These are phyloP conservation scores for Russula ochroleuca DNA, from an alignment of 768 basidiomycete genomes.

Conservation along the genomic window DNA sequence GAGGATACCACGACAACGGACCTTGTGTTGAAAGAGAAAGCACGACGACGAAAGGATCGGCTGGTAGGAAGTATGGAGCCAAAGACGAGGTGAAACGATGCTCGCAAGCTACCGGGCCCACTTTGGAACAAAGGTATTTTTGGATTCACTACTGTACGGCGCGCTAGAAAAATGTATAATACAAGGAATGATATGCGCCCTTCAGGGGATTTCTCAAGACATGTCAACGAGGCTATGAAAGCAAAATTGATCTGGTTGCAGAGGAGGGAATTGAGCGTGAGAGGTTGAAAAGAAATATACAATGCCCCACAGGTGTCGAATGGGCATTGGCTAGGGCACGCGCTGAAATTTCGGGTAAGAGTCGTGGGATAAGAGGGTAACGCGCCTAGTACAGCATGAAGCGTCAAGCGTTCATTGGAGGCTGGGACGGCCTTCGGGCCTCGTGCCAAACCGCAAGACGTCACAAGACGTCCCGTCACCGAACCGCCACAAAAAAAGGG, in stretches of 20 bases:
- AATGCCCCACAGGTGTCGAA: not conserved
- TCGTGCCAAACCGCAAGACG: not conserved
- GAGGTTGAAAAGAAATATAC: not conserved
- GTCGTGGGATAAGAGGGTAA: constrained; percentile 6
- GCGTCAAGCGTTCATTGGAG: not conserved
- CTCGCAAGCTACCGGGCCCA: not conserved
- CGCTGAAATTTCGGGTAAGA: not conserved
- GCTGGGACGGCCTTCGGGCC: not conserved
- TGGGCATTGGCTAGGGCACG: not conserved
- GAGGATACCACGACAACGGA: not conserved
- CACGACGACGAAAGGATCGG: not conserved
- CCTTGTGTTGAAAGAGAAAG: constrained; percentile 2
- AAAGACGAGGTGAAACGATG: not conserved
- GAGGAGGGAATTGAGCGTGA: not conserved
- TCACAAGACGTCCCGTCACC: not conserved
- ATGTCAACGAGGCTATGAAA: not conserved
- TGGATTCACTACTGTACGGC: not conserved
- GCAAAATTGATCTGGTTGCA: not conserved
- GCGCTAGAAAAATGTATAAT: not conserved
- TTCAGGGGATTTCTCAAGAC: not conserved
- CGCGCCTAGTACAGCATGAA: not conserved
- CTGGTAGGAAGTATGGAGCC: not conserved
- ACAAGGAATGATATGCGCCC: not conserved
- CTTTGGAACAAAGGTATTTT: constrained; percentile 7
- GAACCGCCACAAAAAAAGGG: not conserved